Percentiles rank a stretch among this genome's conserved stretches.
Evolutionary conservation across 495 filamentous ascomycete genomes (phyloP).

Genomic region (Podospora sp.): DNA sequence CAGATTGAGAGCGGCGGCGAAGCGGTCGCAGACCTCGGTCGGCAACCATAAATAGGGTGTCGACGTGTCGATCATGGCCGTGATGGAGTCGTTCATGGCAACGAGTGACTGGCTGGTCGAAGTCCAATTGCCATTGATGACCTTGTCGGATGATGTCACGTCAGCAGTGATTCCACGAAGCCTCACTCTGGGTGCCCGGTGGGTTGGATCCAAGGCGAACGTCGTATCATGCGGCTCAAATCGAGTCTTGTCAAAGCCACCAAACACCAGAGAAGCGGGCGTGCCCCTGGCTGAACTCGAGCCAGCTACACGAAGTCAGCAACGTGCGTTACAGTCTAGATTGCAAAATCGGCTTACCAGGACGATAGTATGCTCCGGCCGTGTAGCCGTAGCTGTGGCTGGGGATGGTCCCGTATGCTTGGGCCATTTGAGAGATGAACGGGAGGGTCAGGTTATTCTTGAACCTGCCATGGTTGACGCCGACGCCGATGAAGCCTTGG

Average conservation of each 20-base stretch:
- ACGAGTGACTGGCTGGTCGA: conserved; percentile 42
- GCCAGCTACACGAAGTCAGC: conserved; percentile 35
- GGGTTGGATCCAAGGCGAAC: conserved; percentile 54
- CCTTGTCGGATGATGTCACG: conserved; percentile 42
- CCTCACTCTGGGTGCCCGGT: conserved; percentile 52
- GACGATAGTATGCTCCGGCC: conserved; percentile 65
- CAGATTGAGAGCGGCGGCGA: conserved; percentile 62
- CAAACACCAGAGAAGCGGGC: conserved; percentile 61
- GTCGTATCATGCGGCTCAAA: conserved; percentile 57
- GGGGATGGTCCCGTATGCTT: conserved; percentile 55
- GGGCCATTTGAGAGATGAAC: conserved; percentile 48
- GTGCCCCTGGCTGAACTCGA: conserved; percentile 38
- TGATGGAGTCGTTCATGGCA: conserved; percentile 48
- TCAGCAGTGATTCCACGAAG: conserved; percentile 59
- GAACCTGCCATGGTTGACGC: conserved; percentile 48
- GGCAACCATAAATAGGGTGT: conserved; percentile 73
- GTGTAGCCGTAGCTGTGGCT: conserved; percentile 70
- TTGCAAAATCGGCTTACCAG: conserved; percentile 28
- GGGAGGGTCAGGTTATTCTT: conserved; percentile 38
- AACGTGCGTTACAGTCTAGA: background rate
- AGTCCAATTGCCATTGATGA: conserved; percentile 43
- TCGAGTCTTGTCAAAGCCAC: conserved; percentile 64
- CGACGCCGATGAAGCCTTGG: conserved; percentile 61
- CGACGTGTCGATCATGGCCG: conserved; percentile 65
- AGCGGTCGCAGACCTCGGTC: conserved; percentile 58